Evolutionary conservation across 805 yeast species (phyloP), one percentile per base, ranked within the genome.

Genomic region (Kluyveromyces siamensis): DNA sequence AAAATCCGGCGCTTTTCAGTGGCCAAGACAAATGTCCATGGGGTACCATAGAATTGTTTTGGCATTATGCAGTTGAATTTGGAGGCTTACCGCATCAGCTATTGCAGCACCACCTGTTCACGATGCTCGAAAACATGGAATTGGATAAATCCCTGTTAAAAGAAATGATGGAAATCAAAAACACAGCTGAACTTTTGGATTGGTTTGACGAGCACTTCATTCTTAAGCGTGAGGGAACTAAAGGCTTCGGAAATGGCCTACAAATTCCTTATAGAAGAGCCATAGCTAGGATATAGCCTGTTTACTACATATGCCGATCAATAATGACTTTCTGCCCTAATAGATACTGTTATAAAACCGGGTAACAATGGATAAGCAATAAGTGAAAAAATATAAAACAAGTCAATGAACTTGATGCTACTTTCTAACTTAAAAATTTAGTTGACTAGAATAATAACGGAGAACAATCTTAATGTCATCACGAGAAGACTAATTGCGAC

Each of bases 1-100:
- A 77, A 27, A 93, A 93, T 63, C 99, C 99, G 0, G 95, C 90
- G 0, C 59, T 93, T 54, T 93, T 93, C 68, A 77, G 85, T 1
- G 96, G 95, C 0, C 77, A 65, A 59, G 70, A 71, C 0, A 72
- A 69, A 46, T 83, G 96, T 2, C 96, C 98, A 2, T 93, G 98
- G 97, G 79, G 83, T 7, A 91, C 95, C 8, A 69, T 93, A 6
- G 99, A 93, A 63, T 72, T 73, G 50, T 86, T 91, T 62, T 80
- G 89, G 85, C 83, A 87, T 58, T 79, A 82, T 54, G 77, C 86
- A 8, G 76, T 87, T 14, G 79, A 82, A 18, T 88, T 83, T 60
- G 67, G 68, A 16, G 97, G 96, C 0, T 70, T 89, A 48, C 97
- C 95, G 1, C 91, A 79, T 62, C 79, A 90, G 60, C 72, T 91